These are phyloP conservation scores for Fusarium pseudonygamai DNA, from an alignment of 2,329 filamentous ascomycete species.

Conservation along the genomic window DNA sequence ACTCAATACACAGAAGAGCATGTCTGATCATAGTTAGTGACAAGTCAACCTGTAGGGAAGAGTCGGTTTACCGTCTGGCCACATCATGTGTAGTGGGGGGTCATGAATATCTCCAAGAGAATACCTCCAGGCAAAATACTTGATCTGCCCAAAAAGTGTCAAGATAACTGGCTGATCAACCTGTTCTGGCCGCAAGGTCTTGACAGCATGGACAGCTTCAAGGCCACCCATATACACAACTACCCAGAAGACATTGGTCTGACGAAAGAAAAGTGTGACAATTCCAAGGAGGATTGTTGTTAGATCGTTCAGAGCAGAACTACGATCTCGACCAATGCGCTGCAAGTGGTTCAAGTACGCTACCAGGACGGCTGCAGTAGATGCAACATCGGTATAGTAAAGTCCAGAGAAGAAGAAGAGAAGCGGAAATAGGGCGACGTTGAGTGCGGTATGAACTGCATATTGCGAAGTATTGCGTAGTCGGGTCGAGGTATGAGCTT, in stretches of 20 bases:
- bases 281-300: slow-evolving; percentile 66
- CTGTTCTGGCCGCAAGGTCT: slow-evolving; percentile 50
- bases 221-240: slow-evolving; percentile 77
- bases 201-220: slow-evolving; percentile 63
- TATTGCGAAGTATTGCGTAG: slow-evolving; percentile 49
- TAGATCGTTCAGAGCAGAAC: slow-evolving; percentile 53
- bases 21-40: slow-evolving; percentile 54
- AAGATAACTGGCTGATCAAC: slow-evolving; percentile 45
- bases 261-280: slow-evolving; percentile 78
- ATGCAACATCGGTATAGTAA: slow-evolving; percentile 94
- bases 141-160: slow-evolving; percentile 48
- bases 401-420: slow-evolving; percentile 96
- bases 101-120: slow-evolving; percentile 66
- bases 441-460: slow-evolving; percentile 72
- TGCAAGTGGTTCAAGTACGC: slow-evolving; percentile 69
- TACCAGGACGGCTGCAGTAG: slow-evolving; percentile 77
- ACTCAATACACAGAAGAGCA: slow-evolving; percentile 68
- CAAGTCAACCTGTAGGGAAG: not conserved
- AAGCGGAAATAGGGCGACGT: slow-evolving; percentile 85
- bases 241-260: slow-evolving; percentile 98
- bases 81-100: slow-evolving; percentile 56
- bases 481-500: slow-evolving; percentile 30
- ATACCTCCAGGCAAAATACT: slow-evolving; percentile 55
- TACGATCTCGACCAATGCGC: slow-evolving; percentile 50
- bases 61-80: slow-evolving; percentile 58